A percentile compares a stretch with the other conserved stretches of the same genome.
Conservation (phyloP, 2,329 filamentous ascomycete species). For the Talaromyces sp. region DNA sequence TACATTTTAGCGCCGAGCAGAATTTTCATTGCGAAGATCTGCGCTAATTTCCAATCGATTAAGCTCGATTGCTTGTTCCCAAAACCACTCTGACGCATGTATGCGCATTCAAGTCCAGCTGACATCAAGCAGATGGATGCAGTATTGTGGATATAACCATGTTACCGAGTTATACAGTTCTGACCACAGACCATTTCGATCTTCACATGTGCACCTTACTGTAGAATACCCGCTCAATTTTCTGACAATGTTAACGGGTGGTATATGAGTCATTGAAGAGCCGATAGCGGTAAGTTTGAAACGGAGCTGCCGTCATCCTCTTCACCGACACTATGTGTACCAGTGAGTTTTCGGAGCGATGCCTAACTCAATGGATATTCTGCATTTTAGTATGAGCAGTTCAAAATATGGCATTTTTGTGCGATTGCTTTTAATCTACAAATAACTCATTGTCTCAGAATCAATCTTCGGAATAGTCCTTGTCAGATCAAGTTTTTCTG, state of each 20-base stretch:
- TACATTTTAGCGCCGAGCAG: constrained; percentile 10
- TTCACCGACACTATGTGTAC: constrained; percentile 8
- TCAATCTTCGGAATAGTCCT: no score
- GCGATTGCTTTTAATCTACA: no score
- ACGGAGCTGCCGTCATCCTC: constrained; percentile 9
- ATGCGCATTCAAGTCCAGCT: not conserved
- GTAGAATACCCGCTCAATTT: no score
- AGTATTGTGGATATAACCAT: not conserved
- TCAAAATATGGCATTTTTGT: no score
- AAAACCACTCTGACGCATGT: not conserved
- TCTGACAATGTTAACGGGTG: not conserved
- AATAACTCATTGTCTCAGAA: no score
- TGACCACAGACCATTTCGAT: no score
- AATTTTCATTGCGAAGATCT: constrained; percentile 1
- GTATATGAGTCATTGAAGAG: constrained; percentile 10
- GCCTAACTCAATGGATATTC: not conserved
- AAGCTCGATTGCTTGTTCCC: not conserved
- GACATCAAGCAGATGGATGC: not conserved
- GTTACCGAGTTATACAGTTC: no score
- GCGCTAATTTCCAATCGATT: constrained; percentile 7
- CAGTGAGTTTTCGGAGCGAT: constrained; percentile 1
- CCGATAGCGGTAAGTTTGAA: constrained; percentile 12
- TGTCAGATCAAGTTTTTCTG: no score
- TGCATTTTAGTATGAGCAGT: not conserved
- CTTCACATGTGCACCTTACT: no score